Conservation (phyloP, 352 stramenopile species). For the Pythium sp. region DNA sequence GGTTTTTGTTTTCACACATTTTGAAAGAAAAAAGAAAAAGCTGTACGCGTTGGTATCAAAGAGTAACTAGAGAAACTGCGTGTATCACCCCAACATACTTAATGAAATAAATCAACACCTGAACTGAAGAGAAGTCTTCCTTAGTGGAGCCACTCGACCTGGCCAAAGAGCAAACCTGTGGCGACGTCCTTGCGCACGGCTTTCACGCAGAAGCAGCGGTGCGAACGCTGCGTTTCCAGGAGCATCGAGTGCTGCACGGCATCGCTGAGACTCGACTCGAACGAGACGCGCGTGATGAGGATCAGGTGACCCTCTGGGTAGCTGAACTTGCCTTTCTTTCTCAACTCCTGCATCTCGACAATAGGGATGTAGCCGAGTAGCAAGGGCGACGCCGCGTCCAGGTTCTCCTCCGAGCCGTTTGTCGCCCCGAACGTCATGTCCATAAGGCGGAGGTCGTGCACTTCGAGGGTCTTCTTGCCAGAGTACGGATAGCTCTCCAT, state of each 20-base stretch:
- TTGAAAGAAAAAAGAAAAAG: neutral
- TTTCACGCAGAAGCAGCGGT: constrained; percentile 24
- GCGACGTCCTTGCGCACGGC: constrained; percentile 22
- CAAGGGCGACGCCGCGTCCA: neutral
- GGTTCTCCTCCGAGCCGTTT: neutral
- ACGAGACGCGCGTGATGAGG: neutral
- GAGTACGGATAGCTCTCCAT: neutral
- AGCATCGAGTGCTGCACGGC: constrained; percentile 3
- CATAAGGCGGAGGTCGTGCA: neutral
- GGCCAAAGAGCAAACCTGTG: constrained; percentile 20
- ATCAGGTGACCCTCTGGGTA: neutral
- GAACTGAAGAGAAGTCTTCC: neutral
- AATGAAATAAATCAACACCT: constrained; percentile 1
- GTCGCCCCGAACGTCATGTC: neutral
- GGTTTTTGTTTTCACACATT: neutral
- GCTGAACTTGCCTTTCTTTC: neutral
- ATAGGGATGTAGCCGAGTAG: neutral
- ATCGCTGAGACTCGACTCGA: constrained; percentile 10
- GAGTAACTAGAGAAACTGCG: constrained; percentile 4
- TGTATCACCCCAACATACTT: neutral
- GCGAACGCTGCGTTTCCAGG: constrained; percentile 16
- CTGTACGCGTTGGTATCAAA: neutral
- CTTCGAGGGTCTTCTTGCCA: neutral
- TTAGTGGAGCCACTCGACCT: constrained; percentile 22
- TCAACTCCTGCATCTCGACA: neutral